These are phyloP conservation scores for Astrothelium subdiscretum DNA, from an alignment of 495 filamentous ascomycete species.

Conservation along the genomic window DNA sequence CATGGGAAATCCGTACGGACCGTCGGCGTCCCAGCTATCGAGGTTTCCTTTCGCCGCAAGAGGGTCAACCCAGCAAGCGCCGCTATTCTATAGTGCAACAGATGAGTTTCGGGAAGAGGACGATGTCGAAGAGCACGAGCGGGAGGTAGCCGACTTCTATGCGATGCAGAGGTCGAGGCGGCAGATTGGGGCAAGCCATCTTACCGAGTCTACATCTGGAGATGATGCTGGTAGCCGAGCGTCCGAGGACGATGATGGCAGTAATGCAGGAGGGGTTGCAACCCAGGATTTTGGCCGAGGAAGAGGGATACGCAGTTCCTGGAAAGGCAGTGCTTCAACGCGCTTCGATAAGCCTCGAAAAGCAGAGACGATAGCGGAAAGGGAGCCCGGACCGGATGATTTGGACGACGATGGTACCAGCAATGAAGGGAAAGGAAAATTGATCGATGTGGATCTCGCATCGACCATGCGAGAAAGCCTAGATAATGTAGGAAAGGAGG, in stretches of 20 bases:
- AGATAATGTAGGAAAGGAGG: slow-evolving; percentile 39
- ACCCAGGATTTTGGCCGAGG: slow-evolving; percentile 27
- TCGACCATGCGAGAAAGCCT: slow-evolving; percentile 38
- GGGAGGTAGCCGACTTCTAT: slow-evolving; percentile 87
- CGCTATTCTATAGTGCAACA: slow-evolving; percentile 80
- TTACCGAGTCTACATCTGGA: slow-evolving; percentile 43
- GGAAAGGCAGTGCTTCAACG: slow-evolving; percentile 34
- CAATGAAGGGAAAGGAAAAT: slow-evolving; percentile 50
- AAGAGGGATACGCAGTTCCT: slow-evolving; percentile 48
- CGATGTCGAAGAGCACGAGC: slow-evolving; percentile 79
- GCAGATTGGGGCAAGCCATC: slow-evolving; percentile 66
- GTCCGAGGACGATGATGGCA: not conserved
- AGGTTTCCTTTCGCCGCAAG: slow-evolving; percentile 70
- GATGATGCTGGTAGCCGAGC: not conserved
- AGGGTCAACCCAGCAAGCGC: slow-evolving; percentile 54
- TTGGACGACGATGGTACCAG: slow-evolving; percentile 33
- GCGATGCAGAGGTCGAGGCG: slow-evolving; percentile 80
- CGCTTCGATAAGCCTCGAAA: not conserved
- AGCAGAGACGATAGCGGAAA: slow-evolving; percentile 26
- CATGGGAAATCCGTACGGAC: slow-evolving; percentile 61
- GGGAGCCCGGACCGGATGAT: slow-evolving; percentile 23
- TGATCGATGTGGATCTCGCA: slow-evolving; percentile 85
- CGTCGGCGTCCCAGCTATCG: slow-evolving; percentile 52
- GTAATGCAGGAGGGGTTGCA: slow-evolving; percentile 1
- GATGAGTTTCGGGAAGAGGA: slow-evolving; percentile 81